phyloP scores from a whole-genome alignment of 352 stramenopile genomes.

The Phytophthora idaei region DNA sequence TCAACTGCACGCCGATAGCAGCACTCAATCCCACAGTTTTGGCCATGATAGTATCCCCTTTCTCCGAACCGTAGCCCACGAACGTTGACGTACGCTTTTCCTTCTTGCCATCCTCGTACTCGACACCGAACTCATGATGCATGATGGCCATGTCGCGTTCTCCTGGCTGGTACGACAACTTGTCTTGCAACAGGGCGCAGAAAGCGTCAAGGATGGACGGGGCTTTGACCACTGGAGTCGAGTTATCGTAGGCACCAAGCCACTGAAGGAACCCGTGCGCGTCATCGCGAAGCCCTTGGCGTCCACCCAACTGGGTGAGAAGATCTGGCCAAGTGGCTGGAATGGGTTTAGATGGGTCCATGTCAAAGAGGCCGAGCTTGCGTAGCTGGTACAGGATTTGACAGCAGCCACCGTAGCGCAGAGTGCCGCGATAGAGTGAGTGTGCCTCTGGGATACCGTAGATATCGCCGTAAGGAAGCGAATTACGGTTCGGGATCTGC shows the following conservation, averaged over 20 bases:
- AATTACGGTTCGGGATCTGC: conserved; percentile 95
- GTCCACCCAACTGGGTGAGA: conserved; percentile 51
- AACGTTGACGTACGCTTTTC: conserved; percentile 92
- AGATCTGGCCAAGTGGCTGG: conserved; percentile 84
- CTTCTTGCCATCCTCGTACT: conserved; percentile 78
- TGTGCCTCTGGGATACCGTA: conserved; percentile 94
- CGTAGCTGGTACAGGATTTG: conserved; percentile 91
- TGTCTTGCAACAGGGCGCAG: conserved; percentile 86
- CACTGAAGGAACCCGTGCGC: conserved; percentile 78
- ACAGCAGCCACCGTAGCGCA: conserved; percentile 94
- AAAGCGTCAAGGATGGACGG: conserved; percentile 84
- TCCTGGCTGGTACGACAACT: conserved; percentile 87
- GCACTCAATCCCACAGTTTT: conserved; percentile 95
- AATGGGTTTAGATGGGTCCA: conserved; percentile 49
- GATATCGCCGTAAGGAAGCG: conserved; percentile 91
- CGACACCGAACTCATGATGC: conserved; percentile 90
- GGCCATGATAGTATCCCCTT: conserved; percentile 94
- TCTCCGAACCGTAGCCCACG: conserved; percentile 90
- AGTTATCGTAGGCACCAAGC: conserved; percentile 69
- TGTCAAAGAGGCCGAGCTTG: conserved; percentile 91
- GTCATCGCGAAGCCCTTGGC: conserved; percentile 43
- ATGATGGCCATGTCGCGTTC: conserved; percentile 97
- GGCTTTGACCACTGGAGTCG: conserved; percentile 58
- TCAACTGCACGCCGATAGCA: conserved; percentile 93
- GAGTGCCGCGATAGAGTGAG: conserved; percentile 93